Percentiles rank a stretch among this genome's conserved stretches.
phyloP scores from a whole-genome alignment of 306 rosid genomes.

The Senna tora region DNA sequence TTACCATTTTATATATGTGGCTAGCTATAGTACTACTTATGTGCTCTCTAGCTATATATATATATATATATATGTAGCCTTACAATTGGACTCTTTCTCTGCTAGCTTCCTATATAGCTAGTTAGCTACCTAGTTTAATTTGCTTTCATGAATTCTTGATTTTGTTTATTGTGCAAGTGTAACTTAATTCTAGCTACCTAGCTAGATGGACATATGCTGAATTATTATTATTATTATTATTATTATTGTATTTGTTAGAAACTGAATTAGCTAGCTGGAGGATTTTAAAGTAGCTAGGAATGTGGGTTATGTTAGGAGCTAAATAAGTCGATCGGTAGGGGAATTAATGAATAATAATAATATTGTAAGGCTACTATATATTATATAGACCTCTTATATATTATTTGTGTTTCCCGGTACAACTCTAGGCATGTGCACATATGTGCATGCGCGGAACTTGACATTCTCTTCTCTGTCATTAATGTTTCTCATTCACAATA shows the following conservation, averaged over 20 bases:
- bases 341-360: conserved; percentile 46
- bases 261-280: neutral
- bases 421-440: conserved; percentile 55
- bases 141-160: neutral
- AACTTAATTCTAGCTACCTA: neutral
- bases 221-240: neutral
- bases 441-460: conserved; percentile 45
- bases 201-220: conserved; percentile 14
- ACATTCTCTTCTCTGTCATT: conserved; percentile 53
- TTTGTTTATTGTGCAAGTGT: conserved; percentile 34
- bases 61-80: conserved; percentile 58
- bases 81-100: conserved; percentile 41
- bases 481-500: conserved; percentile 51
- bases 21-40: conserved; percentile 36
- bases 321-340: conserved; percentile 42
- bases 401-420: conserved; percentile 40
- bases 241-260: conserved; percentile 19
- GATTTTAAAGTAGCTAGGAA: conserved; percentile 9
- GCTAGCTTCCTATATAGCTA: conserved; percentile 30
- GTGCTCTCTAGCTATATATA: conserved; percentile 39
- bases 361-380: conserved; percentile 42
- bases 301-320: conserved; percentile 37
- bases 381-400: conserved; percentile 36
- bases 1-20: conserved; percentile 33
- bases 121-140: neutral